phyloP scores from a whole-genome alignment of 108 stramenopile species.

The Aurantiochytrium sp. region DNA sequence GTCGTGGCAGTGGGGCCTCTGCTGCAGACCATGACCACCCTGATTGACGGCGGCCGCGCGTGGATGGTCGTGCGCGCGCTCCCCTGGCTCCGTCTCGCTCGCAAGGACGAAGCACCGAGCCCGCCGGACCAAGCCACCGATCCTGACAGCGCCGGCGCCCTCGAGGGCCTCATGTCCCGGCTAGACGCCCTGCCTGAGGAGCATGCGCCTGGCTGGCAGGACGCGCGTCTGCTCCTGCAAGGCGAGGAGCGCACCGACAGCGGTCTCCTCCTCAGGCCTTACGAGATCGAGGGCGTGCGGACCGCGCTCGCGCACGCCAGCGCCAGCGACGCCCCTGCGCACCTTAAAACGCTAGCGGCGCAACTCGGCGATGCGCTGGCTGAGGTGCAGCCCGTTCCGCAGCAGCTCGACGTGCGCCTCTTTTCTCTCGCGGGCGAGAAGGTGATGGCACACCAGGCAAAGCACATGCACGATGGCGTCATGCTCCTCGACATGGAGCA shows the following conservation, averaged over 20 bases:
- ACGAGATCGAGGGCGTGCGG: not conserved
- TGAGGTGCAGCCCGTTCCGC: not conserved
- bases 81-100: not conserved
- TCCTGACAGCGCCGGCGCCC: too few relatives aligned
- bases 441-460: not conserved
- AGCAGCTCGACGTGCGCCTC: not conserved
- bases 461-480: not conserved
- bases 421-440: not conserved
- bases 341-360: not conserved
- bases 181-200: not conserved
- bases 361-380: not conserved
- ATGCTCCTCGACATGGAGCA: constrained; percentile 1
- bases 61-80: not conserved
- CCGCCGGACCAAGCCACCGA: too few relatives aligned
- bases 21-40: not conserved
- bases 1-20: not conserved
- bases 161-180: not conserved
- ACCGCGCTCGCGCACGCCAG: not conserved
- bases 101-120: not conserved
- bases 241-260: not conserved
- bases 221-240: not conserved
- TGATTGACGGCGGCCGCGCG: not conserved
- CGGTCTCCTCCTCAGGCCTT: not conserved
- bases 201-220: not conserved
- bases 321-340: not conserved